Evolutionary conservation across 108 stramenopile genomes (phyloP), one percentile per base, ranked within the genome.

Genomic region (Skeletonema marinoi): DNA sequence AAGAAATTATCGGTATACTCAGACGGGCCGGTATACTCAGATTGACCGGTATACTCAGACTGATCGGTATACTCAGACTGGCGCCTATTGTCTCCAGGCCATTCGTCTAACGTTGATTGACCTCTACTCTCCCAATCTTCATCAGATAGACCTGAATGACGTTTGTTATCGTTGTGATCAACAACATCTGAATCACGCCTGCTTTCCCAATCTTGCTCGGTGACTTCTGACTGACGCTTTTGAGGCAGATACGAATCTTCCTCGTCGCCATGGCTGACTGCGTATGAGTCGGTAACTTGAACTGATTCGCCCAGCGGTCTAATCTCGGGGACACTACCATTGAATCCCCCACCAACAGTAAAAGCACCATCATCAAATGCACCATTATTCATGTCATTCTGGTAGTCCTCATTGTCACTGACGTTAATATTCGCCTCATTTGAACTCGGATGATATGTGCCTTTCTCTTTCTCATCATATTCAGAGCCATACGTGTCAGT

Each of bases 291-390:
- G 2, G 9, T 56, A 6, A 56, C 54, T 25, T 56, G 54, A 21
- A 29, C 25, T 21, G 54, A 56, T 56, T 56, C 54, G 9, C 25
- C 25, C 9, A 56, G 10, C 9, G 54, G 54, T 56, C 54, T 56
- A 29, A 68, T 48, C 11, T 30, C 12, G 25, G 67, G 67, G 1
- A 50, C 67, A 6, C 46, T 16, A 2, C 67, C 67, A 31, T 3
- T 68, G 56, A 58, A 58, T 38, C 69, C 54, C 6, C 54, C 69
- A 12, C 51, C 51, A 6, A 50, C 68, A 31, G 59, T 56, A 51
- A 69, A 69, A 13, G 10, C 60, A 29, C 16, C 60, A 8, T 33
- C 32, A 21, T n/a, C n/a, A 51, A 69, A 69, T 32, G 10, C 60
- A 29, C 16, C 60, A 8, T 33, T 33, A 21, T 32, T 59, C n/a